Evolutionary conservation across 1,284 basidiomycete genomes (phyloP).

Genomic region (Leccinum subfulvum): DNA sequence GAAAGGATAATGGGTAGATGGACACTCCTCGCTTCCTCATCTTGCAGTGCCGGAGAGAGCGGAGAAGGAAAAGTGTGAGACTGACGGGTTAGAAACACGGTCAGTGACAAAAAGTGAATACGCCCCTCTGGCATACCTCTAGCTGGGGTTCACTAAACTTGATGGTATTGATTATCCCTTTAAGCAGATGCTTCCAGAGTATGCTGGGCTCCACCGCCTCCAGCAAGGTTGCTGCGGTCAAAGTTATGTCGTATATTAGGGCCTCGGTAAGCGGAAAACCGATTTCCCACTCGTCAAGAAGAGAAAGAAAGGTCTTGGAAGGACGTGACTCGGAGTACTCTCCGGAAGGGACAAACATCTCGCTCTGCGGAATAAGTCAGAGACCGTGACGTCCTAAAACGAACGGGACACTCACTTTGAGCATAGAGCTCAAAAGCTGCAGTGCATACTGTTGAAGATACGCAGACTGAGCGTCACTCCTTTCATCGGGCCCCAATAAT

Average conservation of each 20-base stretch:
- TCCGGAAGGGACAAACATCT: constrained; percentile 69
- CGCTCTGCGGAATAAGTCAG: constrained; percentile 43
- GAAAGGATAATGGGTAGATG: constrained; percentile 80
- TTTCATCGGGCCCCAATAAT: constrained; percentile 84
- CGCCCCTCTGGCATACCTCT: constrained; percentile 42
- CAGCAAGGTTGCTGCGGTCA: constrained; percentile 90
- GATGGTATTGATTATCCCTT: constrained; percentile 53
- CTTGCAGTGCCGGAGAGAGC: constrained; percentile 63
- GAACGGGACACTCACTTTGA: constrained; percentile 49
- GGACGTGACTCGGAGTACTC: constrained; percentile 80
- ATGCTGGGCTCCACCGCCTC: constrained; percentile 90
- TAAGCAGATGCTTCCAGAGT: constrained; percentile 79
- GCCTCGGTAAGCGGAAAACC: constrained; percentile 79
- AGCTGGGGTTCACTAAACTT: constrained; percentile 38
- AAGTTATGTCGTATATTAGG: constrained; percentile 77
- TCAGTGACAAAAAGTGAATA: constrained; percentile 3
- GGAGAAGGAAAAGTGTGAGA: constrained; percentile 67
- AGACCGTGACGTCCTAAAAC: constrained; percentile 27
- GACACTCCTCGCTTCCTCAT: constrained; percentile 77
- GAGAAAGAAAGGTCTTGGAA: constrained; percentile 93
- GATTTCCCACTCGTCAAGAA: constrained; percentile 97
- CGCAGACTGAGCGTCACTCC: constrained; percentile 65
- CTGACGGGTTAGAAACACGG: constrained; percentile 49
- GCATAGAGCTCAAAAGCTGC: constrained; percentile 62
- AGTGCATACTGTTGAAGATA: constrained; percentile 73